These are phyloP conservation scores for Wallacemonas rigidus DNA, from an alignment of 208 protist genomes.

Conservation along the genomic window DNA sequence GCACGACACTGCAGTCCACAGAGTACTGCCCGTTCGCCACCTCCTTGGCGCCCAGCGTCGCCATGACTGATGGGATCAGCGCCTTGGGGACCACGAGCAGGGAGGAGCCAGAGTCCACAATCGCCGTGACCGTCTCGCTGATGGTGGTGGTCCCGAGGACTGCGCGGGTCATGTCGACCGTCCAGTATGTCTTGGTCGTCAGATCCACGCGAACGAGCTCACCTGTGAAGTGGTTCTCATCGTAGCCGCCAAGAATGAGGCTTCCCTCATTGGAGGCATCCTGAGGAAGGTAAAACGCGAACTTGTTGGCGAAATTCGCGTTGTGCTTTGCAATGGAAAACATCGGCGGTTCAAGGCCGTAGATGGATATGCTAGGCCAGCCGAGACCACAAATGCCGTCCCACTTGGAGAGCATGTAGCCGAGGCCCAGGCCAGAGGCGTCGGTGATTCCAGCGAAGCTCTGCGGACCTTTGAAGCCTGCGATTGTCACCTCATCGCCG, in stretches of 20 bases:
- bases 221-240: slow-evolving; percentile 72
- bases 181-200: slow-evolving; percentile 92
- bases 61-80: slow-evolving; percentile 46
- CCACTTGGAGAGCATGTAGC: slow-evolving; percentile 92
- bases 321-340: slow-evolving; percentile 46
- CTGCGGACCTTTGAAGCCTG: slow-evolving; percentile 64
- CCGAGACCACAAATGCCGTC: slow-evolving; percentile 88
- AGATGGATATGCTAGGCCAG: slow-evolving; percentile 85
- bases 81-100: slow-evolving; percentile 88
- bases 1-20: slow-evolving; percentile 42
- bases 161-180: slow-evolving; percentile 60
- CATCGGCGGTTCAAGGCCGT: slow-evolving; percentile 79
- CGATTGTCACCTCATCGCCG: slow-evolving; percentile 83
- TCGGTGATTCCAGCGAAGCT: slow-evolving; percentile 89
- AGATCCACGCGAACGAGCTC: slow-evolving; percentile 84
- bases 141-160: slow-evolving; percentile 51
- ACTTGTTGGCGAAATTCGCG: slow-evolving; percentile 43
- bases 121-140: slow-evolving; percentile 37
- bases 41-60: slow-evolving; percentile 45
- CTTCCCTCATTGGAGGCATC: slow-evolving; percentile 49
- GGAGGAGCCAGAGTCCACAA: slow-evolving; percentile 95
- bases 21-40: slow-evolving; percentile 48
- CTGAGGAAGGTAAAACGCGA: slow-evolving; percentile 83
- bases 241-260: slow-evolving; percentile 86
- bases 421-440: slow-evolving; percentile 73